Percentiles rank a stretch among this genome's conserved stretches.
Conservation (phyloP, 139 green algal genomes). For the Zygnema cylindricum region DNA sequence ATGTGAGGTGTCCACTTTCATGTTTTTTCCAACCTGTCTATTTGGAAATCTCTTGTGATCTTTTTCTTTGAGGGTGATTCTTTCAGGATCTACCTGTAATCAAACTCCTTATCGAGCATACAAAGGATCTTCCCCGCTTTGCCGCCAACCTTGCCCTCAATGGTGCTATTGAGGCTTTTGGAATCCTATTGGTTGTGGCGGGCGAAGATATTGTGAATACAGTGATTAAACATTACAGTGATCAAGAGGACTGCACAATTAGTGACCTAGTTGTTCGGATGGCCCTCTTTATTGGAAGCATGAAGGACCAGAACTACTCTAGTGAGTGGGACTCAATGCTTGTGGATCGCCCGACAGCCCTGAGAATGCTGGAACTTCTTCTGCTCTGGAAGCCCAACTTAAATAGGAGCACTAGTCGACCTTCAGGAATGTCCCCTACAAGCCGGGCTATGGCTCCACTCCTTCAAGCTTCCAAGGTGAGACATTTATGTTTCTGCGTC, state of each 20-base stretch:
- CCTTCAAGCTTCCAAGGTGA: conserved; percentile 18
- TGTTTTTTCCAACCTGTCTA: no score
- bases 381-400: conserved; percentile 23
- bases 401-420: background rate
- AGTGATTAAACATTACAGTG: background rate
- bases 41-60: no score
- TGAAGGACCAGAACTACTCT: background rate
- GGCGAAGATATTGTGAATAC: conserved; percentile 16
- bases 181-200: conserved; percentile 10
- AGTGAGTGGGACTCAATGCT: no score
- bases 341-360: conserved; percentile 8
- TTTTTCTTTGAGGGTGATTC: no score
- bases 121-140: conserved; percentile 10
- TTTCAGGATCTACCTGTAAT: conserved; percentile 21
- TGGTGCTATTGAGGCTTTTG: conserved; percentile 16
- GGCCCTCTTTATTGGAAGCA: conserved; percentile 14
- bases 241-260: conserved; percentile 17
- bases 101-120: conserved; percentile 16
- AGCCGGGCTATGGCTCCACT: conserved; percentile 6
- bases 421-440: background rate
- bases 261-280: conserved; percentile 17
- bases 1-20: no score
- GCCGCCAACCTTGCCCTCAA: conserved; percentile 4
- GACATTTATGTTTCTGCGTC: no score
- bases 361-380: conserved; percentile 25